These are phyloP conservation scores for Copromyces sp. DNA, from an alignment of 495 filamentous ascomycete species.

Conservation along the genomic window DNA sequence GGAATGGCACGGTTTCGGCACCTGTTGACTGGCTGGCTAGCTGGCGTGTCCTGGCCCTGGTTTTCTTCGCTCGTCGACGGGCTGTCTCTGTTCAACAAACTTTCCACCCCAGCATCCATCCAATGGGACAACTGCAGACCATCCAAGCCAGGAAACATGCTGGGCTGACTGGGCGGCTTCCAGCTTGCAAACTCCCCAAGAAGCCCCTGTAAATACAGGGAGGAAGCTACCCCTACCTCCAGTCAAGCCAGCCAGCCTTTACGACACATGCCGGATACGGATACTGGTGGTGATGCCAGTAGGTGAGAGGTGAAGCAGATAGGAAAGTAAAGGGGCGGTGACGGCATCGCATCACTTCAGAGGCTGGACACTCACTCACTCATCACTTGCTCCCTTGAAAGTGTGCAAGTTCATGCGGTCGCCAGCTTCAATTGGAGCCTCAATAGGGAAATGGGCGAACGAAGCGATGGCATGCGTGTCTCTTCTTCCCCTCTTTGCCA, in stretches of 20 bases:
- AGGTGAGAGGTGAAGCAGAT: background rate
- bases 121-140: background rate
- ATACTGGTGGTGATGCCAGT: background rate
- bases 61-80: background rate
- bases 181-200: background rate
- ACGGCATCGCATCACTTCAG: background rate
- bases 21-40: background rate
- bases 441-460: background rate
- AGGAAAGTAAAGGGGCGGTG: background rate
- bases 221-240: background rate
- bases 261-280: background rate
- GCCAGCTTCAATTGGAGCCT: background rate
- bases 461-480: background rate
- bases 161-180: background rate
- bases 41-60: background rate
- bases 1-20: background rate
- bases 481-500: background rate
- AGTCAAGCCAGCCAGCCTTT: background rate
- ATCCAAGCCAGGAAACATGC: background rate
- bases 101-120: background rate
- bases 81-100: background rate
- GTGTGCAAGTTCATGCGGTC: background rate
- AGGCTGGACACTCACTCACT: background rate
- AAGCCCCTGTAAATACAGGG: background rate
- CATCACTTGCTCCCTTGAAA: background rate